Evolutionary conservation across 129 eudicot species (phyloP), one percentile per base, ranked within the genome.

Genomic region (Saussurea involucrata): DNA sequence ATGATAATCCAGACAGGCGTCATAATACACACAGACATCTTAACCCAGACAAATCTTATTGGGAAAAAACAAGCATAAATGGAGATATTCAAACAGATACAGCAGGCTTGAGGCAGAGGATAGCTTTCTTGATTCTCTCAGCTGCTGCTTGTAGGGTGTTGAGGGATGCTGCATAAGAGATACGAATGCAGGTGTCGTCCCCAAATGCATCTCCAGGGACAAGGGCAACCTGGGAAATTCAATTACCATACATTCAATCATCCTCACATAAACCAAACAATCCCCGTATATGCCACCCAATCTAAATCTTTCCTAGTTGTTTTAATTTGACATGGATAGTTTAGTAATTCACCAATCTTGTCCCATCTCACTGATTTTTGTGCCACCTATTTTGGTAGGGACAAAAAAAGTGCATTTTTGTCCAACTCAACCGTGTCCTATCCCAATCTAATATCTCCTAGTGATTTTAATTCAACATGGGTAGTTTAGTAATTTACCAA

Each of bases 141-240:
- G 74, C 81, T 20, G 93, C 96, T 1, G 87, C 86, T 69, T 88
- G 85, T 66, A 90, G 80, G 11, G 91, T 90, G 32, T 85, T 68
- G 24, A 88, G 89, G 12, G 96, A 86, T 61, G 87, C 88, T n/a
- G 96, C 93, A 70, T 90, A 90, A 4, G 96, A 90, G 31, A 90
- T 90, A 36, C 96, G 80, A 37, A 90, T 86, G 77, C 96, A 90
- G 11, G 84, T 84, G 74, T 90, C 96, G 63, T 90, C 96, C 34
- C 96, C 96, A 78, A 90, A 90, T 53, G 96, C 96, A 80, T 83
- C 93, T 24, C 96, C 93, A 2, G 96, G 96, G 27, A 90, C 96
- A 79, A 90, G 89, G 57, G 96, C 96, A 72, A 88, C 96, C 96
- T 90, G 85, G 65, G n/a, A 73, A 68, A 53, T 42, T 28, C 42